Percentiles rank a stretch among this genome's conserved stretches.
Evolutionary conservation across 169 alveolate species (phyloP).

Genomic region (Cryptosporidium andersoni): DNA sequence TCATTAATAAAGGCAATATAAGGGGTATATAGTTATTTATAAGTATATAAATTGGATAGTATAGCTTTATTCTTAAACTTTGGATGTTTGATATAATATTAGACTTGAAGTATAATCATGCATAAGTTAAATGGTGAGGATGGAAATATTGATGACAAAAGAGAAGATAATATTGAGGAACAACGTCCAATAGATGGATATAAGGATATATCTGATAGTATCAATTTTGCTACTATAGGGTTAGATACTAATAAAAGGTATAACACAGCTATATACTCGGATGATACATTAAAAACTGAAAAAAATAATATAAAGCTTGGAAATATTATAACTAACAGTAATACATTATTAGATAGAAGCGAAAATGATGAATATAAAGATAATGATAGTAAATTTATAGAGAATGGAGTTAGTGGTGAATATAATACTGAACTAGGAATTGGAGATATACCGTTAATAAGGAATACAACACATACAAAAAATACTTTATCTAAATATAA

Average conservation of each 20-base stretch:
- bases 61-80: too few species aligned
- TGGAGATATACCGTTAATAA: not conserved
- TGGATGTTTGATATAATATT: too few species aligned
- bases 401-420: not conserved
- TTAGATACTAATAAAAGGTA: not conserved
- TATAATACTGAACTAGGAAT: not conserved
- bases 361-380: not conserved
- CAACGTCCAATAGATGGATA: not conserved
- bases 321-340: not conserved
- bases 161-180: too few species aligned
- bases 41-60: too few species aligned
- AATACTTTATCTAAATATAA: not conserved
- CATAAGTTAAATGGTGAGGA: too few species aligned
- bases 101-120: too few species aligned
- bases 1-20: too few species aligned
- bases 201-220: not conserved
- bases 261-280: too few species aligned
- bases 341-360: not conserved
- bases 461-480: not conserved
- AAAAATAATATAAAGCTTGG: not conserved
- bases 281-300: not conserved
- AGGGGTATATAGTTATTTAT: too few species aligned
- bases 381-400: not conserved
- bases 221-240: not conserved
- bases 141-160: too few species aligned